phyloP scores from a whole-genome alignment of 208 protist species.

The Strigomonas culicis region DNA sequence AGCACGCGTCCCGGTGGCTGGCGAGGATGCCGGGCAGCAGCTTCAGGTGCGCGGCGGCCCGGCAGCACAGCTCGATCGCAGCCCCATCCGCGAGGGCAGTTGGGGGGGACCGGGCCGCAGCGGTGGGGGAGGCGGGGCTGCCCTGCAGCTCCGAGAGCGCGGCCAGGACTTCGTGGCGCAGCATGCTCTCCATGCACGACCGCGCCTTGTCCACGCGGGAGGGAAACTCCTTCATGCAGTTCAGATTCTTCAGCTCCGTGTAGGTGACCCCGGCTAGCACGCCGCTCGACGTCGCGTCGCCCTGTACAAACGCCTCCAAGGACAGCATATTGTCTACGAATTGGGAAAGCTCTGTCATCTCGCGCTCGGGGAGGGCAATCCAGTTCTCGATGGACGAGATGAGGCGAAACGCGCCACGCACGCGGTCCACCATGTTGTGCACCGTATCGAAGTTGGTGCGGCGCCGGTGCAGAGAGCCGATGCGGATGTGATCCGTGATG shows the following conservation, averaged over 20 bases:
- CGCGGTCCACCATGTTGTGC: slow-evolving; percentile 21
- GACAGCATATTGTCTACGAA: slow-evolving; percentile 34
- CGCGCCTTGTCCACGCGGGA: not conserved
- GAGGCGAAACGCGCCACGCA: slow-evolving; percentile 29
- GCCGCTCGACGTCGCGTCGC: not conserved
- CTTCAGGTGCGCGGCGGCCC: slow-evolving; percentile 17
- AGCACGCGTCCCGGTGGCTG: too few species aligned
- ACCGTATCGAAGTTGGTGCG: slow-evolving; percentile 54
- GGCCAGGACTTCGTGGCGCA: not conserved
- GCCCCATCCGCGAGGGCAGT: too few species aligned
- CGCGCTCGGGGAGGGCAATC: slow-evolving; percentile 76
- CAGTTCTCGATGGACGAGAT: slow-evolving; percentile 75
- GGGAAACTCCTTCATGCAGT: too few species aligned
- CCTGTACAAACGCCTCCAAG: slow-evolving; percentile 33
- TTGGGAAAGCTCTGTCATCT: slow-evolving; percentile 61
- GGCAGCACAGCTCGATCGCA: not conserved
- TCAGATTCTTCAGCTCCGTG: too few species aligned
- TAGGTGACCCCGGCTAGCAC: not conserved
- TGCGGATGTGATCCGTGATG: slow-evolving; percentile 57
- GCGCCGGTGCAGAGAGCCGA: slow-evolving; percentile 61
- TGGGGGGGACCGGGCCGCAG: too few species aligned
- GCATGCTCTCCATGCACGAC: not conserved
- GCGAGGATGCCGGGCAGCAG: not conserved
- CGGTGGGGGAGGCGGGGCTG: too few species aligned
- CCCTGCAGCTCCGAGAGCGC: not conserved